Evolutionary conservation across 352 stramenopile species (phyloP).

Genomic region (Globisporangium polare): DNA sequence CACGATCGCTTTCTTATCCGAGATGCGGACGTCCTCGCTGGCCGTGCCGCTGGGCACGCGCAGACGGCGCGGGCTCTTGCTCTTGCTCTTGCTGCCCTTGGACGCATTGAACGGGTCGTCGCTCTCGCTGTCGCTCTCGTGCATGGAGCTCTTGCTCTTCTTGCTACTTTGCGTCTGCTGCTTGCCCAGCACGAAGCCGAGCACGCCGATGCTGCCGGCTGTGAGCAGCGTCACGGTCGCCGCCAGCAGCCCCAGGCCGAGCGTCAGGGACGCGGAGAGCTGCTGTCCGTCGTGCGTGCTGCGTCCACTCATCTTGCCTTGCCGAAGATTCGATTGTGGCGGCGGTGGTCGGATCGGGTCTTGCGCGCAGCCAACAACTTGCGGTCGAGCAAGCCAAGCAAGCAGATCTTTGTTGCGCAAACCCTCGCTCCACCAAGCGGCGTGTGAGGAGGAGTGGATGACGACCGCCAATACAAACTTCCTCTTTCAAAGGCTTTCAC

Average conservation of each 20-base stretch:
- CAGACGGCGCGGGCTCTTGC: slow-evolving; percentile 31
- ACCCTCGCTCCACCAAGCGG: neutral
- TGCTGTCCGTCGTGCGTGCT: slow-evolving; percentile 26
- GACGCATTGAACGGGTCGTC: slow-evolving; percentile 14
- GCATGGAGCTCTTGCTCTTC: slow-evolving; percentile 17
- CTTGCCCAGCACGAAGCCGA: slow-evolving; percentile 68
- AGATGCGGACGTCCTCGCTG: slow-evolving; percentile 79
- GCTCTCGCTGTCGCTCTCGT: slow-evolving; percentile 13
- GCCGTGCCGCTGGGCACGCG: slow-evolving; percentile 62
- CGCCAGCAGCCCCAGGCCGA: slow-evolving; percentile 61
- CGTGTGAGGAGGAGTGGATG: neutral
- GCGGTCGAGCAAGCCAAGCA: neutral
- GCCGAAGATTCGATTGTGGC: neutral
- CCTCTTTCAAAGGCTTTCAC: neutral
- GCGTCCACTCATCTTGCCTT: slow-evolving; percentile 10
- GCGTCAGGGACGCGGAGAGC: slow-evolving; percentile 48
- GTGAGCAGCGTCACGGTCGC: slow-evolving; percentile 75
- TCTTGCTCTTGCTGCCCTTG: slow-evolving; percentile 7
- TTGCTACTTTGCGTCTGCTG: no score
- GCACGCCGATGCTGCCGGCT: slow-evolving; percentile 58
- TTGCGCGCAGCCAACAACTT: neutral
- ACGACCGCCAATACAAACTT: slow-evolving; percentile 13
- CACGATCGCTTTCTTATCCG: slow-evolving; percentile 82
- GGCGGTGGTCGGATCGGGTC: no score
- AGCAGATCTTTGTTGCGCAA: slow-evolving; percentile 14